Evolutionary conservation across 768 basidiomycete genomes (phyloP), one percentile per base, ranked within the genome.

Genomic region (Hygrocybe punicea): DNA sequence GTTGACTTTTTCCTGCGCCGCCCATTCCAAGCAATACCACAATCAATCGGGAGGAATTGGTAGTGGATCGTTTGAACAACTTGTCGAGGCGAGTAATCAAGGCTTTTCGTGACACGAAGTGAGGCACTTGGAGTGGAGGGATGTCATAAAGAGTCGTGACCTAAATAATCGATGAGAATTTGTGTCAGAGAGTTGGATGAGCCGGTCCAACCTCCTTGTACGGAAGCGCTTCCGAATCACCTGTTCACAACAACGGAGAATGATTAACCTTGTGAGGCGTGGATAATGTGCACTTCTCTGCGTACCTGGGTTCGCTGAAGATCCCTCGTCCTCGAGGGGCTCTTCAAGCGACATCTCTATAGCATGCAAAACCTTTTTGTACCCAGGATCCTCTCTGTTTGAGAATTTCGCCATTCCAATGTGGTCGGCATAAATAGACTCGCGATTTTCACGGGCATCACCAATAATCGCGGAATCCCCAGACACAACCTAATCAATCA

Each of bases 351-450:
- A 29, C 6, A 48, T 48, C 14, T 48, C 47, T 4, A 48, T 48
- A 3, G 47, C 47, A 14, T 19, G 4, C 47, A 48, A 19, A 16
- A 48, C 47, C 47, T 48, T 48, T n/a, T 29, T 17, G 17, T 48
- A 48, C 16, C 25, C 47, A 25, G 4, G 5, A 48, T 48, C 47
- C 3, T 4, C 25, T 48, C 47, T 3, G 21, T 5, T 48, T 48
- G 47, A 21, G 25, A 48, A 48, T n/a, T 48, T 48, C n/a, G 25
- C 24, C 47, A 48, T 48, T 6, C 47, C 47, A 13, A 5, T 16
- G 47, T 48, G 47, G 21, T 48, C 47, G 19, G 47, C 47, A 14
- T 48, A n/a, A 48, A 48, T 48, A 25, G 47, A 48, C 47, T 21
- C 47, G 16, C 17, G 24, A 19, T 16, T 48, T 48, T 48, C 47